Evolutionary conservation across 1,284 basidiomycete genomes (phyloP).

Genomic region (Ceratobasidium sp.): DNA sequence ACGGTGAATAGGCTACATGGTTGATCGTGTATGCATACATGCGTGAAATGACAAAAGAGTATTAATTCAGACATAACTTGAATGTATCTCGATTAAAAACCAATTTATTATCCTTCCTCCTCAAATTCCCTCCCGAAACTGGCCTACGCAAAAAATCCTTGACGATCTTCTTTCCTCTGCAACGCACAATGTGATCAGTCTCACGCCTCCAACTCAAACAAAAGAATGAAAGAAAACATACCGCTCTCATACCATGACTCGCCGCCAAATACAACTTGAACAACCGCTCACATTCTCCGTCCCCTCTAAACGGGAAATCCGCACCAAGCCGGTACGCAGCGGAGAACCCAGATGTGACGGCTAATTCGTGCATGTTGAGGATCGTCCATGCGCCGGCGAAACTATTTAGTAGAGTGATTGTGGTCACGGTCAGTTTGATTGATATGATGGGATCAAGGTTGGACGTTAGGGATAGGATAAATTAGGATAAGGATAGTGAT

Average conservation of each 20-base stretch:
- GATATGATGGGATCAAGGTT: slow-evolving; percentile 44
- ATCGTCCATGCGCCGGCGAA: slow-evolving; percentile 61
- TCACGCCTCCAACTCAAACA: not conserved
- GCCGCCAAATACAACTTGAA: slow-evolving; percentile 65
- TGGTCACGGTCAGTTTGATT: too few species aligned
- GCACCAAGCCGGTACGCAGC: slow-evolving; percentile 72
- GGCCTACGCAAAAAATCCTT: slow-evolving; percentile 53
- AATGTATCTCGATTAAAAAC: too few species aligned
- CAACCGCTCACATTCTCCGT: slow-evolving; percentile 57
- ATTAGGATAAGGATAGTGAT: not conserved
- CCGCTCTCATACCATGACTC: slow-evolving; percentile 58
- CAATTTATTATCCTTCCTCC: too few species aligned
- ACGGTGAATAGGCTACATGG: too few species aligned
- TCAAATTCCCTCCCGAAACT: too few species aligned
- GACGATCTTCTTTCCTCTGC: slow-evolving; percentile 54
- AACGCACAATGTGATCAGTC: not conserved
- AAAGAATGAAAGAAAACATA: slow-evolving; percentile 49
- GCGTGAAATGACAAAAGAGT: too few species aligned
- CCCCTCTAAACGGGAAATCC: slow-evolving; percentile 59
- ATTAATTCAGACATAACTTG: too few species aligned
- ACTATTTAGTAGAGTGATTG: slow-evolving; percentile 46
- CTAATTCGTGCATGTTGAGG: slow-evolving; percentile 71
- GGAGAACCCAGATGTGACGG: slow-evolving; percentile 70
- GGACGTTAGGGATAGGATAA: not conserved
- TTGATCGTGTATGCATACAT: too few species aligned